Base-by-base conservation (phyloP, 2,329 filamentous ascomycete species). In the Phoma sp. region DNA sequence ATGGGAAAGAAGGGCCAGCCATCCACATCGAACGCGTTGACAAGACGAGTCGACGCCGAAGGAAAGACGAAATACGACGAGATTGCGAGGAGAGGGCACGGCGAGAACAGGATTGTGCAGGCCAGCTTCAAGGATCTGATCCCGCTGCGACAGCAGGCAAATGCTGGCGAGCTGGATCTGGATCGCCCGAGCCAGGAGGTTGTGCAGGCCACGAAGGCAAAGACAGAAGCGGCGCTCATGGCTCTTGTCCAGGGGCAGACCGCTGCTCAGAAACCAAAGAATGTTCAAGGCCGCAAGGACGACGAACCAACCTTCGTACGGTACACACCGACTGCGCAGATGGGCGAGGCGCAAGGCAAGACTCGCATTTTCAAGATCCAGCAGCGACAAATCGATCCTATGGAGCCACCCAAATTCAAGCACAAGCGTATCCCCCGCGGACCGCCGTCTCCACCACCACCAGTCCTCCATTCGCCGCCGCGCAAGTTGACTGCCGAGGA, bases 361-460 rank as follows among this genome's bases (percentile, higher is more conserved):
- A 91, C 98, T 68, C 88, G 95, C 11, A 96, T 99, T 62, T 96
- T 99, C 86, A 98, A 98, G 81, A 98, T 99, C 76, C 91, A 97
- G 33, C 91, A 97, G 75, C 84, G 91, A 51, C 93, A 98, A 74
- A 84, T 89, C 64, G 95, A 99, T 76, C 95, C 95, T 0, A 90
- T 97, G 89, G 93, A 97, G 71, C 95, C 95, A 1, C 93, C 95
- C 2, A 98, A 97, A 70, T 97, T 98, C 80, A 98, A 98, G 77
- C 91, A 97, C 79, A 98, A 98, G 82, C 96, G 97, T 79, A 96
- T 99, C 53, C 93, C 93, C 8, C 86, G 91, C 65, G 93, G 93
- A 32, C 93, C 95, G 8, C 93, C 93, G 0, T 95, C 89, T 45
- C 95, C 95, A 3, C 95, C 95, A 1, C 91, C 95, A 13, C 95